These are phyloP conservation scores for Beta corolliflora DNA, from an alignment of 179 eudicot species.

Conservation along the genomic window DNA sequence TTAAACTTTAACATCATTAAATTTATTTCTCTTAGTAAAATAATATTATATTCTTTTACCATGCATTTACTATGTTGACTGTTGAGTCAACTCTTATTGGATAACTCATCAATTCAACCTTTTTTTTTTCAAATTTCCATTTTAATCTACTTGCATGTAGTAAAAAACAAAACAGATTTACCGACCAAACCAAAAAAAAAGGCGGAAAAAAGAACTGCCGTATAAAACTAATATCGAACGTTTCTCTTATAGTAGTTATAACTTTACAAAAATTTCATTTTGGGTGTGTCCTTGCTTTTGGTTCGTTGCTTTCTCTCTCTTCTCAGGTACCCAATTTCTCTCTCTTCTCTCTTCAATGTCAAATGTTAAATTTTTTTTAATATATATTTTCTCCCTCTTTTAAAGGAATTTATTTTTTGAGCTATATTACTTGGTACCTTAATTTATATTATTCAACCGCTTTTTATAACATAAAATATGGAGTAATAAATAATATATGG, in stretches of 20 bases:
- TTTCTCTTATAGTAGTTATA: background rate
- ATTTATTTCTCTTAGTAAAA: too few relatives aligned
- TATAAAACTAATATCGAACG: constrained; percentile 13
- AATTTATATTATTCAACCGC: background rate
- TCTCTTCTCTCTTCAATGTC: constrained; percentile 18
- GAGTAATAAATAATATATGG: background rate
- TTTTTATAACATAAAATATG: background rate
- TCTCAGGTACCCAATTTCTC: constrained; percentile 36
- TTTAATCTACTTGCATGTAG: background rate
- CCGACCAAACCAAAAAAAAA: constrained; percentile 11
- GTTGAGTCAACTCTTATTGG: too few relatives aligned
- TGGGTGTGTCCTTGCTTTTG: constrained; percentile 21
- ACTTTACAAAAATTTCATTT: constrained; percentile 1
- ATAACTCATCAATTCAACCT: too few relatives aligned
- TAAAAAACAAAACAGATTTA: background rate
- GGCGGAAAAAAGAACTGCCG: background rate
- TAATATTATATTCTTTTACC: too few relatives aligned
- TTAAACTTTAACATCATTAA: too few relatives aligned
- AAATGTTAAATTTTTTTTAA: background rate
- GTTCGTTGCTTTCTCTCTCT: constrained; percentile 40
- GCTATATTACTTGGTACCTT: background rate
- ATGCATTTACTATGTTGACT: too few relatives aligned
- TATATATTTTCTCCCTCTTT: background rate
- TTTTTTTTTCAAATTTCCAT: background rate
- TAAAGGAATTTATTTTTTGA: background rate